phyloP scores from a whole-genome alignment of 2,329 filamentous ascomycete species.

The Pseudopithomyces maydicus region DNA sequence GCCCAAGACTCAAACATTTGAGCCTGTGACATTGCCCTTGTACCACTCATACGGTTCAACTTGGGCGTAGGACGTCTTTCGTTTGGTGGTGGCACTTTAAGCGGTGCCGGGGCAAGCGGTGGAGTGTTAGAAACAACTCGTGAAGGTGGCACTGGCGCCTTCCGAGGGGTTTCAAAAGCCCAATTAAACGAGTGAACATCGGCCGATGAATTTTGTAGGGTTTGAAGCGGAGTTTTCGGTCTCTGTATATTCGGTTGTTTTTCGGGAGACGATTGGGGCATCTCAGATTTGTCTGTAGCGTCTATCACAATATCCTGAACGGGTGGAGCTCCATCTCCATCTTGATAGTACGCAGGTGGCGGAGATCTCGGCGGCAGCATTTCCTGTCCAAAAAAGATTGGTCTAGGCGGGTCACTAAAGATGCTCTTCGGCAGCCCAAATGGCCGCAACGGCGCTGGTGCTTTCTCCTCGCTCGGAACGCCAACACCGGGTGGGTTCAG shows the following conservation, averaged over 20 bases:
- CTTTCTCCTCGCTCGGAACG: neutral
- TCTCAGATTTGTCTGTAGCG: neutral
- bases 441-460: slow-evolving; percentile 9
- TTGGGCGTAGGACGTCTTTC: slow-evolving; percentile 27
- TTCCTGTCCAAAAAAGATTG: slow-evolving; percentile 6
- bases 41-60: slow-evolving; percentile 31
- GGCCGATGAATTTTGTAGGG: neutral
- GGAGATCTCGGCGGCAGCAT: slow-evolving; percentile 16
- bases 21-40: slow-evolving; percentile 33
- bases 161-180: neutral
- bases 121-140: neutral
- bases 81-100: neutral
- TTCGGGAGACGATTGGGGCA: neutral
- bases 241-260: neutral
- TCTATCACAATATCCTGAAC: slow-evolving; percentile 9
- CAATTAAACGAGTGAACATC: neutral
- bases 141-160: neutral
- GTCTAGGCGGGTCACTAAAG: slow-evolving; percentile 9
- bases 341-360: slow-evolving; percentile 27
- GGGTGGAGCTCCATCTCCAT: neutral
- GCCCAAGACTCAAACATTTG: slow-evolving; percentile 37
- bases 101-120: neutral
- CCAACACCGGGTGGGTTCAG: slow-evolving; percentile 22
- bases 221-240: neutral
- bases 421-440: slow-evolving; percentile 25